A percentile compares a stretch with the other conserved stretches of the same genome.
These are phyloP conservation scores for Cystobasidium slooffiae DNA, from an alignment of 1,284 basidiomycete genomes.

Conservation along the genomic window DNA sequence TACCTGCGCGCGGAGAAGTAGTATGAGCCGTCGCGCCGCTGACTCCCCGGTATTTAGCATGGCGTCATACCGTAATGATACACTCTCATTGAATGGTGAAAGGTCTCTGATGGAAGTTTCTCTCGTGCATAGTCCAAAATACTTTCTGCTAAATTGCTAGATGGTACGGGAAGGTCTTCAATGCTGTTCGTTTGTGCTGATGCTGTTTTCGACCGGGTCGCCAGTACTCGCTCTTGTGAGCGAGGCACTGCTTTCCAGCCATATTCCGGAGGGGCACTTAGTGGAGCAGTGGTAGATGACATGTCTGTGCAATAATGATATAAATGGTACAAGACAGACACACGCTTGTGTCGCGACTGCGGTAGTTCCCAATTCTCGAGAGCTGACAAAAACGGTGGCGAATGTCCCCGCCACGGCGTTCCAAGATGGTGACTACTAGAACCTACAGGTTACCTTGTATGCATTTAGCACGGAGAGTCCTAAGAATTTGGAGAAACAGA, in stretches of 20 bases:
- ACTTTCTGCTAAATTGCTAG: constrained; percentile 2
- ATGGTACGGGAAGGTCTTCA: neutral
- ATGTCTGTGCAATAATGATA: neutral
- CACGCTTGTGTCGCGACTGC: too few relatives aligned
- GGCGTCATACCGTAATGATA: constrained; percentile 25
- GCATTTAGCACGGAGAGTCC: too few relatives aligned
- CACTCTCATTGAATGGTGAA: constrained; percentile 26
- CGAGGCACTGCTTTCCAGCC: constrained; percentile 21
- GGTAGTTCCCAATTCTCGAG: too few relatives aligned
- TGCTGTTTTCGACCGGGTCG: neutral
- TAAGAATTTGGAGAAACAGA: too few relatives aligned
- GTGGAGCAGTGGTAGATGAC: neutral
- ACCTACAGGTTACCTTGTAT: too few relatives aligned
- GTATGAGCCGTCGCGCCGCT: neutral
- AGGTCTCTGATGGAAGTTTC: constrained; percentile 58
- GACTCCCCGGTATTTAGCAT: neutral
- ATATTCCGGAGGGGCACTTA: constrained; percentile 5
- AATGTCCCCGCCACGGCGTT: too few relatives aligned
- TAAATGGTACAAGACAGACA: too few relatives aligned
- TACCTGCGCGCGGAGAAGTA: constrained; percentile 3
- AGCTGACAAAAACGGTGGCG: too few relatives aligned
- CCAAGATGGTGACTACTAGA: too few relatives aligned
- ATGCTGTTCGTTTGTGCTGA: constrained; percentile 11
- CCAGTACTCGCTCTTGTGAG: constrained; percentile 19
- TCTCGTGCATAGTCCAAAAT: constrained; percentile 60